Conservation (phyloP, 257 asterid species). For the Solanum rostratum region DNA sequence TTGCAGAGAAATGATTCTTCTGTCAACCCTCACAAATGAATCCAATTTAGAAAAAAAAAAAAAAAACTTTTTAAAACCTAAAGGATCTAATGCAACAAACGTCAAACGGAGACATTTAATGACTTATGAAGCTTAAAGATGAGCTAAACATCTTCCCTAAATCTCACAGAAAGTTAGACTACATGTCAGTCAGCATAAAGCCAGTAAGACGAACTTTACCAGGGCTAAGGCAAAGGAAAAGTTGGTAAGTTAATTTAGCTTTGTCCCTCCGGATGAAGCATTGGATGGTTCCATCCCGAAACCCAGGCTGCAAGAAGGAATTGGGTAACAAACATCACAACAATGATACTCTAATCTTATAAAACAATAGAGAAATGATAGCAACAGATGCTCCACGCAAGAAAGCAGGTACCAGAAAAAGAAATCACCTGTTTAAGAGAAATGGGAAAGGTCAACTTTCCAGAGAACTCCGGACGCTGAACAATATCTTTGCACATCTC, state of each 20-base stretch:
- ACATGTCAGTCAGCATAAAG: not conserved
- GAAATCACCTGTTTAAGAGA: slow-evolving; percentile 66
- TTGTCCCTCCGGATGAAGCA: slow-evolving; percentile 83
- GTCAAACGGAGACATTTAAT: not conserved
- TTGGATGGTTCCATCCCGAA: slow-evolving; percentile 71
- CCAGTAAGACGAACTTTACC: slow-evolving; percentile 21
- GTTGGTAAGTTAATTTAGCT: slow-evolving; percentile 58
- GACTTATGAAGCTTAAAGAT: not conserved
- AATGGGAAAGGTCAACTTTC: slow-evolving; percentile 67
- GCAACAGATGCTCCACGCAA: not conserved
- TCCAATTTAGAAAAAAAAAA: not conserved
- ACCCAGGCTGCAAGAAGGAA: slow-evolving; percentile 54
- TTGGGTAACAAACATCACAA: slow-evolving; percentile 3
- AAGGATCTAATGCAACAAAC: not conserved
- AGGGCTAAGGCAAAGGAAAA: slow-evolving; percentile 72
- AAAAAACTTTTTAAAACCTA: not conserved
- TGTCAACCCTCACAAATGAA: not conserved
- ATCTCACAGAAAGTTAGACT: not conserved
- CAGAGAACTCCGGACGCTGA: slow-evolving; percentile 46
- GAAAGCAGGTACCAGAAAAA: not conserved
- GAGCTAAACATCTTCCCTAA: not conserved
- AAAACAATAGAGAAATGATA: not conserved
- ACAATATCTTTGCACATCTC: slow-evolving; percentile 74
- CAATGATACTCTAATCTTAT: not conserved
- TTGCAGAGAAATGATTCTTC: not conserved